Conservation (phyloP, 768 basidiomycete species). For the Rhodotorula paludigena region DNA sequence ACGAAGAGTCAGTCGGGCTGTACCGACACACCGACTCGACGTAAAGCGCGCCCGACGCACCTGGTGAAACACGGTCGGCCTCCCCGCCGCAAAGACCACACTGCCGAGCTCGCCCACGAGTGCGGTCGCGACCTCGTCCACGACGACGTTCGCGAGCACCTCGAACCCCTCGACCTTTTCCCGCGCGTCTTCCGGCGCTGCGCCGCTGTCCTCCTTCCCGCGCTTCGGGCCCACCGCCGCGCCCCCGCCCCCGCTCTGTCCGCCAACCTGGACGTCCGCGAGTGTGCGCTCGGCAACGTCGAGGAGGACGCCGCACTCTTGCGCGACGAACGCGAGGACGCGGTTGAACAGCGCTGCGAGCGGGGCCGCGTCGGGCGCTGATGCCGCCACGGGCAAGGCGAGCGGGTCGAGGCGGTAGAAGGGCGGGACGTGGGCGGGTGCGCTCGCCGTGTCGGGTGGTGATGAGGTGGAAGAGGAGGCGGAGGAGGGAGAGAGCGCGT, state of each 20-base stretch:
- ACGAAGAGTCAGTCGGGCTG: background rate
- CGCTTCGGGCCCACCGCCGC: background rate
- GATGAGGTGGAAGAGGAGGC: slow-evolving; percentile 10
- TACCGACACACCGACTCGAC: background rate
- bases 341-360: slow-evolving; percentile 75
- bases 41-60: slow-evolving; percentile 53
- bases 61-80: slow-evolving; percentile 77
- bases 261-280: background rate
- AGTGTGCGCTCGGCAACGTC: slow-evolving; percentile 61
- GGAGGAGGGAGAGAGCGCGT: slow-evolving; percentile 23
- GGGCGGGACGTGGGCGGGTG: background rate
- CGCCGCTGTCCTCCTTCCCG: background rate
- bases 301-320: slow-evolving; percentile 69
- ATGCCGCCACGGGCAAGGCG: background rate
- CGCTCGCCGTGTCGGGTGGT: background rate
- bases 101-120: slow-evolving; percentile 79
- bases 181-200: slow-evolving; percentile 29
- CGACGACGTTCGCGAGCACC: slow-evolving; percentile 80
- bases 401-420: slow-evolving; percentile 29
- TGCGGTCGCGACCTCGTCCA: slow-evolving; percentile 73
- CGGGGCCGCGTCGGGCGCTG: slow-evolving; percentile 57
- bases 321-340: slow-evolving; percentile 71
- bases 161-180: slow-evolving; percentile 56
- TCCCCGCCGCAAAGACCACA: slow-evolving; percentile 82
- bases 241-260: background rate